Percentiles rank a stretch among this genome's conserved stretches.
These are phyloP conservation scores for Chlamydomonas eustigma DNA, from an alignment of 139 green algal species.

Conservation along the genomic window DNA sequence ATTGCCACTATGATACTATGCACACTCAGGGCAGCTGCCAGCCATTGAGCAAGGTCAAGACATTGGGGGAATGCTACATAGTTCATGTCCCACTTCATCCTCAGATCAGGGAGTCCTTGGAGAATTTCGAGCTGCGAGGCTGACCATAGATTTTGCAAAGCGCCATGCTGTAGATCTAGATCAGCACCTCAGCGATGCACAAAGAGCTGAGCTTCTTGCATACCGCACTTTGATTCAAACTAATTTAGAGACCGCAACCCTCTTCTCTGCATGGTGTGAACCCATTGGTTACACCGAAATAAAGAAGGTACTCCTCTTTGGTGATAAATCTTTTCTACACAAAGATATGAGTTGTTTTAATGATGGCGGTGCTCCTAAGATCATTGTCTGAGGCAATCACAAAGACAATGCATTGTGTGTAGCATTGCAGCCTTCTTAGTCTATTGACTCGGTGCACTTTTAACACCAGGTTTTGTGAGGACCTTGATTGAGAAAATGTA, in stretches of 20 bases:
- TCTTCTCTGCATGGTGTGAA: constrained; percentile 53
- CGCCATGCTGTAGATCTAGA: constrained; percentile 46
- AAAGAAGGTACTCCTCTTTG: constrained; percentile 35
- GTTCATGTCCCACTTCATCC: not conserved
- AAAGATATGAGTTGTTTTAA: not conserved
- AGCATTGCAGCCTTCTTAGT: not conserved
- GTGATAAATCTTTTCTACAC: not conserved
- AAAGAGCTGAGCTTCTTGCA: constrained; percentile 47
- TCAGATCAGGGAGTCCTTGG: not conserved
- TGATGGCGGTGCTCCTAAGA: not conserved
- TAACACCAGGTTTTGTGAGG: too few species aligned
- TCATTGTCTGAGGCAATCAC: not conserved
- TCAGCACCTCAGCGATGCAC: constrained; percentile 23
- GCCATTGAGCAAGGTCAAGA: constrained; percentile 23
- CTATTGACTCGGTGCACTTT: too few species aligned
- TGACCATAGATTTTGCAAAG: constrained; percentile 14
- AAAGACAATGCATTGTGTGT: not conserved
- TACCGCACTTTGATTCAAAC: constrained; percentile 38
- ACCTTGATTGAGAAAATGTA: too few species aligned
- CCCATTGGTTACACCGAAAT: constrained; percentile 37
- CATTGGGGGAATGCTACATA: constrained; percentile 8
- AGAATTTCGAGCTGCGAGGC: constrained; percentile 19
- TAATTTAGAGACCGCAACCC: constrained; percentile 45
- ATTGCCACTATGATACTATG: not conserved
- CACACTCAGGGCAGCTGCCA: constrained; percentile 27